Evolutionary conservation across 352 stramenopile genomes (phyloP).

Genomic region (Phytopythium oedochilum): DNA sequence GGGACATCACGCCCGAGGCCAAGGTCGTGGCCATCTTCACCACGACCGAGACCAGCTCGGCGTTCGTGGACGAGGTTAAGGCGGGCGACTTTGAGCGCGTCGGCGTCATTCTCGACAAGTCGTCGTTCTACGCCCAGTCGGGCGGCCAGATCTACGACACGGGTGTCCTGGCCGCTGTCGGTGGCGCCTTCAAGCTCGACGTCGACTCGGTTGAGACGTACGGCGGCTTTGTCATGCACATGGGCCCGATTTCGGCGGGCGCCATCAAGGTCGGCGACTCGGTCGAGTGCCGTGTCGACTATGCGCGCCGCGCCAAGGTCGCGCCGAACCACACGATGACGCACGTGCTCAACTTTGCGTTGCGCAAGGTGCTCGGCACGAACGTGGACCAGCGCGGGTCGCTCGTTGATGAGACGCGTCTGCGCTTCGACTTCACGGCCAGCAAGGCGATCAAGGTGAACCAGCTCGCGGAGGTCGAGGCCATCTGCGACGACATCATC

Average conservation of each 20-base stretch:
- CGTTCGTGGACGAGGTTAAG: slow-evolving; percentile 75
- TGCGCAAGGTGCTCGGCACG: slow-evolving; percentile 60
- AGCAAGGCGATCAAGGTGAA: slow-evolving; percentile 69
- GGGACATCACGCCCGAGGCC: slow-evolving; percentile 72
- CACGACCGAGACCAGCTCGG: slow-evolving; percentile 85
- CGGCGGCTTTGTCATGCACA: slow-evolving; percentile 15
- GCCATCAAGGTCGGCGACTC: slow-evolving; percentile 41
- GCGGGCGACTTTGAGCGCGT: slow-evolving; percentile 81
- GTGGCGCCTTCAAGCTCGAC: slow-evolving; percentile 34
- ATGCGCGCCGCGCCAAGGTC: slow-evolving; percentile 36
- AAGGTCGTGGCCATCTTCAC: slow-evolving; percentile 94
- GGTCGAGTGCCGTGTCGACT: slow-evolving; percentile 28
- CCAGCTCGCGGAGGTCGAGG: slow-evolving; percentile 21
- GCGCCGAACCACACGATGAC: slow-evolving; percentile 73
- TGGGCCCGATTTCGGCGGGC: slow-evolving; percentile 59
- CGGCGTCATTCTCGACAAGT: slow-evolving; percentile 96
- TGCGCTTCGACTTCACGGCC: slow-evolving; percentile 83
- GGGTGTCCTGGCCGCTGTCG: slow-evolving; percentile 56
- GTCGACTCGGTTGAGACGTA: slow-evolving; percentile 15
- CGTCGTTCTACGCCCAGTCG: slow-evolving; percentile 97
- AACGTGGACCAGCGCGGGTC: slow-evolving; percentile 73
- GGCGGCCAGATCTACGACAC: slow-evolving; percentile 97
- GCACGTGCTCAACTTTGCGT: slow-evolving; percentile 64
- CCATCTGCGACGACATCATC: slow-evolving; percentile 87
- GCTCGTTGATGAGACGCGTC: slow-evolving; percentile 44